These are phyloP conservation scores for Vitis riparia DNA, from an alignment of 164 flowering plant genomes.

Conservation along the genomic window DNA sequence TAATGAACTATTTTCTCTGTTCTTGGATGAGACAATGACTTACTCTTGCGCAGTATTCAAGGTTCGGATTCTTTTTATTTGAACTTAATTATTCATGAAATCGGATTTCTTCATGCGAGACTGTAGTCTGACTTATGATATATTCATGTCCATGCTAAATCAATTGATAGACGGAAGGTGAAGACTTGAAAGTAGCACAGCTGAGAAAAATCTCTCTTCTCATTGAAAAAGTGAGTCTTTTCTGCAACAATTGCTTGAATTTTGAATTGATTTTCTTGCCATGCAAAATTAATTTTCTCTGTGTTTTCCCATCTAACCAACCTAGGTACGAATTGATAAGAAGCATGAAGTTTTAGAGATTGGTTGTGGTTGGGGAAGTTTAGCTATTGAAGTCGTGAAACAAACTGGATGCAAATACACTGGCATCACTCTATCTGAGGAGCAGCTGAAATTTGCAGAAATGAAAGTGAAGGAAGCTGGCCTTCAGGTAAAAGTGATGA, in stretches of 20 bases:
- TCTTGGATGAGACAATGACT: constrained; percentile 95
- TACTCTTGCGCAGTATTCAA: constrained; percentile 87
- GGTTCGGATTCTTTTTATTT: constrained; percentile 36
- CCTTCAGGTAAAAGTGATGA: constrained; percentile 51
- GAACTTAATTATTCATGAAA: not conserved
- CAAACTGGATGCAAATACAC: constrained; percentile 90
- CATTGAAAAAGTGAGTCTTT: constrained; percentile 68
- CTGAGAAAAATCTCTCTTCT: constrained; percentile 72
- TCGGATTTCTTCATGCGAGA: too few relatives aligned
- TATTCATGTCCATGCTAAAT: not conserved
- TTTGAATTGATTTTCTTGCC: not conserved
- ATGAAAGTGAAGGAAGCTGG: constrained; percentile 77
- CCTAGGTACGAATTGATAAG: constrained; percentile 61
- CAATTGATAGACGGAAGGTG: constrained; percentile 48
- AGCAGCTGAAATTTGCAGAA: constrained; percentile 79
- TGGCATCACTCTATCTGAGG: constrained; percentile 83
- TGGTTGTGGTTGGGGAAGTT: constrained; percentile 94
- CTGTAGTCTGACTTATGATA: too few relatives aligned
- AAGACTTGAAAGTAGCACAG: constrained; percentile 82
- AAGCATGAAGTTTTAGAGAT: constrained; percentile 85
- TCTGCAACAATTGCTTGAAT: not conserved
- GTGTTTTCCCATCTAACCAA: not conserved
- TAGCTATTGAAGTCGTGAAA: constrained; percentile 88
- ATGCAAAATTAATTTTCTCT: not conserved
- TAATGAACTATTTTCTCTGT: constrained; percentile 81